Base-by-base conservation (phyloP, 23 red algal species). In the Pyropia yezoensis region DNA sequence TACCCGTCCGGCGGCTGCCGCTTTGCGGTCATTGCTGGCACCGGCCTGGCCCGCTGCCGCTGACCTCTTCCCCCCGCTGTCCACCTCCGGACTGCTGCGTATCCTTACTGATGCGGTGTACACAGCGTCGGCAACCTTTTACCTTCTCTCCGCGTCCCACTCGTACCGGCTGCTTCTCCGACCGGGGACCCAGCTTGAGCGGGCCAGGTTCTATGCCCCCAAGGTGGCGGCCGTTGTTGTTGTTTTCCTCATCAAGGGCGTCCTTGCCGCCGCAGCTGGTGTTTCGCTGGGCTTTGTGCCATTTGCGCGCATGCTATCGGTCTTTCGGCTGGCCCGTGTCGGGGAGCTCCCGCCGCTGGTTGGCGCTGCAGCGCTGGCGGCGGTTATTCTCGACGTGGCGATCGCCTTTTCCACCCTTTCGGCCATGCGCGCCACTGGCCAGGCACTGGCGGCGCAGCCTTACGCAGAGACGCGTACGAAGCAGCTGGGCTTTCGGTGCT, bases 401-500 rank as follows among this genome's bases (percentile, higher is more conserved):
- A 73, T 89, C 70, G 69, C 69, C 3, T 59, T 80, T 32, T 80
- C 65, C 63, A 39, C 77, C 33, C 24, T 80, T 2, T 59, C 30
- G 22, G 74, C 76, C 62, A 75, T 89, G 24, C 52, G 50, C 49
- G 54, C 33, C 2, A 89, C 84, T 21, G 76, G 73, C n/a, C 68
- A 50, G 20, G 66, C 77, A 29, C 66, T 89, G 13, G 84, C 74
- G 1, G 61, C 67, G 2, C 73, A 77, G 49, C 75, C 75, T 14
- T 89, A 89, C 25, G 72, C 77, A 17, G 84, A 89, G 57, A 79
- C 69, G 70, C 74, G 84, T 17, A 65, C 73, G 6, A 89, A 89
- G 32, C 84, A 89, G 65, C 74, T 89, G 18, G 84, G 84, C 34
- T 89, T 89, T 81, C 75, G 84, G 18, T 89, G 75, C 52, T 89